Conservation (phyloP, 2,329 filamentous ascomycete species). For the Aspergillus novoparasiticus region DNA sequence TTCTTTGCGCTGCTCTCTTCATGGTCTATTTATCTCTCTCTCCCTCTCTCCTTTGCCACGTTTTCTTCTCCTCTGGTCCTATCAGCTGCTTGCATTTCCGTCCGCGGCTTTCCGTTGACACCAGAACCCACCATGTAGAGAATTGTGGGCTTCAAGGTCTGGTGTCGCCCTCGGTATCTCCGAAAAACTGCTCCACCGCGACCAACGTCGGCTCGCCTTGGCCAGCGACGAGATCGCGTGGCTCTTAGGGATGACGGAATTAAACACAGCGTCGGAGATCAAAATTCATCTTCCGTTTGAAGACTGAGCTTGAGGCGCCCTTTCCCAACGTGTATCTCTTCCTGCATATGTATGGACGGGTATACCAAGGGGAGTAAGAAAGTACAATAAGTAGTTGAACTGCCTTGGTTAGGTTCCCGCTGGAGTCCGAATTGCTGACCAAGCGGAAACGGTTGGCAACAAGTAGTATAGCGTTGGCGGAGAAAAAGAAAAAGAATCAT, state of each 20-base stretch:
- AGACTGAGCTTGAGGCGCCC: conserved; percentile 10
- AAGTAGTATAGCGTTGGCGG: conserved; percentile 9
- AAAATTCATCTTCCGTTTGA: not conserved
- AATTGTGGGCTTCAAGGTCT: conserved; percentile 21
- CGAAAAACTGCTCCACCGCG: conserved; percentile 17
- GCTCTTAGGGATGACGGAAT: conserved; percentile 12
- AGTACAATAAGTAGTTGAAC: not conserved
- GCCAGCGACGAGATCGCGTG: conserved; percentile 13
- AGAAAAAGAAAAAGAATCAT: conserved; percentile 15
- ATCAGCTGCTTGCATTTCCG: conserved; percentile 37
- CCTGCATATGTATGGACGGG: not conserved
- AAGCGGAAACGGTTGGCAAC: conserved; percentile 9
- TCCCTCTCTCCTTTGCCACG: conserved; percentile 24
- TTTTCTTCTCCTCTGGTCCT: conserved; percentile 29
- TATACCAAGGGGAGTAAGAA: not conserved
- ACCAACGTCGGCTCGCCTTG: conserved; percentile 17
- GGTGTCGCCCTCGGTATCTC: conserved; percentile 20
- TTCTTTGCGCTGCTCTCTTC: conserved; percentile 2
- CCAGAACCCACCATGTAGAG: conserved; percentile 30
- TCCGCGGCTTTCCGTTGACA: conserved; percentile 37
- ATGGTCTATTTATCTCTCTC: conserved; percentile 8
- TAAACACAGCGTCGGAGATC: conserved; percentile 6
- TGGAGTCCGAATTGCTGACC: not conserved
- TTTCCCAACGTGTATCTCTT: conserved; percentile 6
- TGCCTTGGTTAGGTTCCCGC: not conserved